Evolutionary conservation across 306 rosid species (phyloP), one percentile per base, ranked within the genome.

Genomic region (Casuarina equisetifolia): DNA sequence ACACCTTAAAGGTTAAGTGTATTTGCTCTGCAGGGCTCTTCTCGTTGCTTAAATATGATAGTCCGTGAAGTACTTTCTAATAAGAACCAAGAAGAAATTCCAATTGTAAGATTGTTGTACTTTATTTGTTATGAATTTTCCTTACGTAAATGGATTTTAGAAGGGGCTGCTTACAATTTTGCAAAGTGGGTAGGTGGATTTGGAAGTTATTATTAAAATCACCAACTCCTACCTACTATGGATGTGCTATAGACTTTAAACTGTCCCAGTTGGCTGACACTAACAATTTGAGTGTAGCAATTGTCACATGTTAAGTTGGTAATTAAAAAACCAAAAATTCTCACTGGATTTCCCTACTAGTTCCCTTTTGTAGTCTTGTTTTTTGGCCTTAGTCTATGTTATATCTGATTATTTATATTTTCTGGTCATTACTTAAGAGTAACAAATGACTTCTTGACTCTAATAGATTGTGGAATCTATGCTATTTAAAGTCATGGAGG

Each of bases 1-100:
- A 71, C 62, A 6, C 12, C 20, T 62, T 36, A 74, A 67, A 74
- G 6, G 25, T 70, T 53, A 64, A 72, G 0, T 76, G 75, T 70
- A 44, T 85, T 84, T 36, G 74, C 57, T 61, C 1, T 75, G 58
- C 92, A 94, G 99, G 86, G 83, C 84, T 79, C 90, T 55, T 70
- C 84, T 72, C 85, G 86, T 77, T 81, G 90, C 62, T 81, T 95
- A 66, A 79, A 78, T 52, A 63, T 80, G 72, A 85, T 92, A 38
- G 87, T 96, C 73, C 88, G 85, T 54, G 90, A 92, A 80, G 82
- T 84, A 83, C 89, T 96, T 81, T 78, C 72, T 0, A 87, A 90
- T 73, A 92, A 83, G 86, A 84, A 80, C 83, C 90, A 87, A 32
- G 99, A 96, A 58, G 99, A 92, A 53, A 89, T 96, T 84, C 98